Evolutionary conservation across 805 yeast species (phyloP).

Genomic region (Kodamaea jinghongensis): DNA sequence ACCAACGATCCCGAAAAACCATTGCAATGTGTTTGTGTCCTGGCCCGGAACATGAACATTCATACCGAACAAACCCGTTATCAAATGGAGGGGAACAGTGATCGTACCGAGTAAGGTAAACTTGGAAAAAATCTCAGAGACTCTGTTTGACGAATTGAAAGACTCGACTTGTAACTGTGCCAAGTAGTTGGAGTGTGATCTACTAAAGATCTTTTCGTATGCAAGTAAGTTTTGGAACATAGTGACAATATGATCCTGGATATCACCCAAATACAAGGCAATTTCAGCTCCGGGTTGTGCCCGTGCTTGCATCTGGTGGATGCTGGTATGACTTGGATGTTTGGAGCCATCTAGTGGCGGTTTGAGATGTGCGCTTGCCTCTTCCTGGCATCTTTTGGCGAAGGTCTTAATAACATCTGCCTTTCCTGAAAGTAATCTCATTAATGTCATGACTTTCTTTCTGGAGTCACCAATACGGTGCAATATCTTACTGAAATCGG

Average conservation of each 20-base stretch:
- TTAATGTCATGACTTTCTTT: constrained; percentile 28
- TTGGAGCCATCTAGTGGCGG: not conserved
- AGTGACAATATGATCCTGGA: constrained; percentile 32
- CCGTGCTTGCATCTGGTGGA: constrained; percentile 10
- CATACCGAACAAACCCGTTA: constrained; percentile 30
- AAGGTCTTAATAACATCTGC: constrained; percentile 30
- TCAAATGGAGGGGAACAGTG: constrained; percentile 26
- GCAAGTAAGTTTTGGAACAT: constrained; percentile 31
- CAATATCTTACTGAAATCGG: constrained; percentile 24
- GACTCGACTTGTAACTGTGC: constrained; percentile 31
- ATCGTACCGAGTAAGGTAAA: constrained; percentile 28
- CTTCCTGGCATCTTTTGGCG: constrained; percentile 17
- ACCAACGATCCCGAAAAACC: constrained; percentile 24
- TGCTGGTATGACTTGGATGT: not conserved
- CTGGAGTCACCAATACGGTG: constrained; percentile 26
- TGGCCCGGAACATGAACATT: constrained; percentile 26
- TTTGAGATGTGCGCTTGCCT: constrained; percentile 2
- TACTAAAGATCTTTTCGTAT: constrained; percentile 26
- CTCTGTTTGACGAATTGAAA: constrained; percentile 25
- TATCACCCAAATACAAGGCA: constrained; percentile 29
- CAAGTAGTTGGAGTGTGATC: constrained; percentile 29
- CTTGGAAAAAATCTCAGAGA: constrained; percentile 25
- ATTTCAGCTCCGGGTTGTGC: constrained; percentile 30
- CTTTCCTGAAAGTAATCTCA: constrained; percentile 28
- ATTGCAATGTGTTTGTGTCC: constrained; percentile 9